These are phyloP conservation scores for Wickerhamomyces sp. DNA, from an alignment of 1,139 yeast genomes.

Conservation along the genomic window DNA sequence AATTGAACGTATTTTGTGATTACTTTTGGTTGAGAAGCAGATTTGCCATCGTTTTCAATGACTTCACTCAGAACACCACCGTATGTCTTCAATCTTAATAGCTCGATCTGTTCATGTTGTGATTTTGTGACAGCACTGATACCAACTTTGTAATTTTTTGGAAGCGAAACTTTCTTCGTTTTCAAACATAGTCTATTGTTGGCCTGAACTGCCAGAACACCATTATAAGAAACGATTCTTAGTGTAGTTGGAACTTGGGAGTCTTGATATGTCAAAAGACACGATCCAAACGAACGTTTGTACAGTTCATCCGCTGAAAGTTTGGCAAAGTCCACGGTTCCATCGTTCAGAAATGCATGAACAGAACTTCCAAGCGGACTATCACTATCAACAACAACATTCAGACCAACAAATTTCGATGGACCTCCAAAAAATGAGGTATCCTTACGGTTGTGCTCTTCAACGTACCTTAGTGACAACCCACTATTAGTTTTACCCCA, in stretches of 20 bases:
- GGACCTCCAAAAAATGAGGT: constrained; percentile 43
- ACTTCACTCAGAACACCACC: constrained; percentile 48
- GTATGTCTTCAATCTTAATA: constrained; percentile 51
- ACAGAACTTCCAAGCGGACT: constrained; percentile 39
- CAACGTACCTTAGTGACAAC: constrained; percentile 25
- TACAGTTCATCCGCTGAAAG: constrained; percentile 26
- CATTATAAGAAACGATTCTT: constrained; percentile 53
- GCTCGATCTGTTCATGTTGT: constrained; percentile 50
- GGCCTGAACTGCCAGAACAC: constrained; percentile 55
- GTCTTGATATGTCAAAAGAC: constrained; percentile 54
- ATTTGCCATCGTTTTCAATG: constrained; percentile 50
- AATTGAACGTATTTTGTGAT: constrained; percentile 27
- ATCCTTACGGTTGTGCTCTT: constrained; percentile 27
- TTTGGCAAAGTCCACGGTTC: constrained; percentile 31
- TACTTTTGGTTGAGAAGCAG: constrained; percentile 40
- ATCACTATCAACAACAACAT: constrained; percentile 44
- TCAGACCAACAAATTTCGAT: constrained; percentile 53
- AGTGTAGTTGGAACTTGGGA: constrained; percentile 65
- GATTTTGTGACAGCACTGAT: constrained; percentile 42
- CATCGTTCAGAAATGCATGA: constrained; percentile 56
- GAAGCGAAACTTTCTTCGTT: constrained; percentile 46
- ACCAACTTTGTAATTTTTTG: constrained; percentile 43
- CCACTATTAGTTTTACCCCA: constrained; percentile 33
- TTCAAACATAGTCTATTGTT: constrained; percentile 69
- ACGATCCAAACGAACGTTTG: constrained; percentile 44